phyloP scores from a whole-genome alignment of 2,329 filamentous ascomycete genomes.

The Penicillium sp. region DNA sequence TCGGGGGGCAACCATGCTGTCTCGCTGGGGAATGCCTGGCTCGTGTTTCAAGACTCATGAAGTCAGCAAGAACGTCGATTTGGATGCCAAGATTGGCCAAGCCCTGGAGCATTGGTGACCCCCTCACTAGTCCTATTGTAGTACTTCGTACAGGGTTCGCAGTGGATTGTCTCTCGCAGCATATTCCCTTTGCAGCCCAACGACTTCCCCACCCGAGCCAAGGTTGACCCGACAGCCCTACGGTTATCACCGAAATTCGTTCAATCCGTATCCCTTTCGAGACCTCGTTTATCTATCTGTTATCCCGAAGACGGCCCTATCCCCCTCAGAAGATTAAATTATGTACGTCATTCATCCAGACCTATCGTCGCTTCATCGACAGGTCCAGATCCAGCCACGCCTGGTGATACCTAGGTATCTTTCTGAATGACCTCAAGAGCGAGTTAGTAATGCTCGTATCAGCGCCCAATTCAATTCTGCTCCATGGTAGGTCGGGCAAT shows the following conservation, averaged over 20 bases:
- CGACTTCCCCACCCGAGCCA: neutral
- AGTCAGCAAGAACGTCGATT: neutral
- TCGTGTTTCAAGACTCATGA: neutral
- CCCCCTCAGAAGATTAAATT: neutral
- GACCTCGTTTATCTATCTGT: neutral
- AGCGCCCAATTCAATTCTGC: neutral
- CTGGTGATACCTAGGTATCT: neutral
- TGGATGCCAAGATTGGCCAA: neutral
- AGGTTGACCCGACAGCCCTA: neutral
- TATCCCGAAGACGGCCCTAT: neutral
- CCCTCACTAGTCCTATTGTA: neutral
- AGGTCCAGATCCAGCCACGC: neutral
- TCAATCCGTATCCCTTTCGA: neutral
- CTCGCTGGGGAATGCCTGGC: neutral
- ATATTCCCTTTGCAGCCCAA: conserved; percentile 9
- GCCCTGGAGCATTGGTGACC: neutral
- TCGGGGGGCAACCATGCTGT: neutral
- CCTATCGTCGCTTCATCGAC: neutral
- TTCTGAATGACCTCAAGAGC: neutral
- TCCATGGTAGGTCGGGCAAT: neutral
- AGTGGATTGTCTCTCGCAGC: conserved; percentile 3
- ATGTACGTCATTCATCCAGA: neutral
- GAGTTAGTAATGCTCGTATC: neutral
- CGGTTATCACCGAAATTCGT: neutral
- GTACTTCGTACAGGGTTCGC: neutral